Conservation (phyloP, 1,284 basidiomycete genomes). For the Lentinula novae-zelandiae region DNA sequence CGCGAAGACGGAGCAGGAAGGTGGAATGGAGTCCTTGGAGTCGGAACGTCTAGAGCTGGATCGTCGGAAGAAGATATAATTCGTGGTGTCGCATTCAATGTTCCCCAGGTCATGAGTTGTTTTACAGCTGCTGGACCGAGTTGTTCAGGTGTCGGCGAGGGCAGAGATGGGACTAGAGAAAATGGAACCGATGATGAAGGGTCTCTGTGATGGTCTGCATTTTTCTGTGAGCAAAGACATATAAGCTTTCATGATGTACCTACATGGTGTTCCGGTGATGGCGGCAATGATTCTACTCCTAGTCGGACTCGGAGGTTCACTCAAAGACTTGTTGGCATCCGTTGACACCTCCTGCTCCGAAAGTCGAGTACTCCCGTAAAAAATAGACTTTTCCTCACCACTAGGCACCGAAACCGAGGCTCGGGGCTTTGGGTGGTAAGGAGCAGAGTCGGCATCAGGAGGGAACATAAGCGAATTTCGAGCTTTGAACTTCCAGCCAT, state of each 20-base stretch:
- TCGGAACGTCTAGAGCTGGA: slow-evolving; percentile 36
- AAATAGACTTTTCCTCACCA: slow-evolving; percentile 63
- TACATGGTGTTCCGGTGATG: slow-evolving; percentile 79
- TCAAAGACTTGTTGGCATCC: slow-evolving; percentile 37
- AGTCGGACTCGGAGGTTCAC: slow-evolving; percentile 80
- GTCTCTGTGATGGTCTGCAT: slow-evolving; percentile 51
- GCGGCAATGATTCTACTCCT: slow-evolving; percentile 86
- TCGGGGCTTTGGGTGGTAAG: slow-evolving; percentile 53
- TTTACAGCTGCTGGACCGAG: slow-evolving; percentile 75
- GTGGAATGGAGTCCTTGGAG: slow-evolving; percentile 63
- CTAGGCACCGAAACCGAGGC: slow-evolving; percentile 31
- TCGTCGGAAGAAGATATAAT: slow-evolving; percentile 70
- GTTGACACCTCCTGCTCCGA: slow-evolving; percentile 57
- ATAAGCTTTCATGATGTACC: slow-evolving; percentile 21
- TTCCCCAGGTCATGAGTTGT: slow-evolving; percentile 93
- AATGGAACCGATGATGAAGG: slow-evolving; percentile 55
- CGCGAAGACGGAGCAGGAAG: slow-evolving; percentile 67
- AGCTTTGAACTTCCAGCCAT: slow-evolving; percentile 89
- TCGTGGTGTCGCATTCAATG: slow-evolving; percentile 81
- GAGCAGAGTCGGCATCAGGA: slow-evolving; percentile 85
- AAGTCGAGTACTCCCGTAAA: slow-evolving; percentile 77
- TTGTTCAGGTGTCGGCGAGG: slow-evolving; percentile 79
- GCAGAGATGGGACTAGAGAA: slow-evolving; percentile 78
- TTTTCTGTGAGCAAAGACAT: slow-evolving; percentile 12
- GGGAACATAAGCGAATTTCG: slow-evolving; percentile 92